Evolutionary conservation across 441 rosid genomes (phyloP), one percentile per base, ranked within the genome.

Genomic region (Melastoma candidum): DNA sequence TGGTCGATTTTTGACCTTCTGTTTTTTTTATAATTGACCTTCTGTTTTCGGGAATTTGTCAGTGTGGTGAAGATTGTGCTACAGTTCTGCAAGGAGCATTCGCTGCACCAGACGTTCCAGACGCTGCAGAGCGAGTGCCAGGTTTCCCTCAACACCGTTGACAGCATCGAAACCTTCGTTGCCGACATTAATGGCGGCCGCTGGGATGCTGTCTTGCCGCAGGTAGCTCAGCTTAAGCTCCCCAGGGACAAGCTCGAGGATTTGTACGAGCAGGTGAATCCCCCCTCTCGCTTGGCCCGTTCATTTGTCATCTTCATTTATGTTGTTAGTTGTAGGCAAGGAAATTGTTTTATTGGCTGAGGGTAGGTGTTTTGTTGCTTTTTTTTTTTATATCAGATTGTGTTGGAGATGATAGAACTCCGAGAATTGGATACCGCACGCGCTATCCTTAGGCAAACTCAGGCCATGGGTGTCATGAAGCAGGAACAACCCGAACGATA

Each of bases 401-500:
- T 90, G 4, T 49, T 94, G 57, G 99, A 94, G 72, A 94, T 94
- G 99, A 94, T 90, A 54, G 99, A 94, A 51, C 96, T 94, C 29
- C 79, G 99, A 44, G 99, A 95, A 60, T 67, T 87, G 74, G 98
- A 90, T 64, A 85, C 98, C 54, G 97, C 99, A 3, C 85, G 99
- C 49, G 95, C 99, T 60, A 83, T 95, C 70, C 70, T 95, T 69
- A 80, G 90, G 78, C 97, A 95, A 69, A 95, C 99, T 49, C 97
- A 90, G 71, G 99, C 87, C 54, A 95, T 95, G 99, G 93, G 97
- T 63, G 87, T 87, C 61, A 85, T 95, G 99, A 95, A 95, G 78
- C 99, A 95, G 78, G 99, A 95, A 79, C 95, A 90, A 69, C 92
- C 99, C n/a, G 97, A 87, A 60, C 79, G 99, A 78, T 90, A 90